Evolutionary conservation across 495 filamentous ascomycete genomes (phyloP).

Genomic region (Pyronema domesticum): DNA sequence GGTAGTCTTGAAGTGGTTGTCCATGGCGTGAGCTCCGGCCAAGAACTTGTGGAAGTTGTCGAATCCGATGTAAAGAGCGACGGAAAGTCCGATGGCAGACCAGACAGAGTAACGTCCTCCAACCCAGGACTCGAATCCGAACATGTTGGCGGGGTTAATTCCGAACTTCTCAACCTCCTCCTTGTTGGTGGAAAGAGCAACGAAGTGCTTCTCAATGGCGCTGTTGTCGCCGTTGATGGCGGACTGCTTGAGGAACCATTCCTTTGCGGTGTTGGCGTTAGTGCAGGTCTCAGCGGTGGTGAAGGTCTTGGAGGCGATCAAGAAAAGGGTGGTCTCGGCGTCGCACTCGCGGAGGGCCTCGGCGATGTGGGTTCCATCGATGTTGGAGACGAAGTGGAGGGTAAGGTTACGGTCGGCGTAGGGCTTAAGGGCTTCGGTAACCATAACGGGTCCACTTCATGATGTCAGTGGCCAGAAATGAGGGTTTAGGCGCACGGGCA

Average conservation of each 20-base stretch:
- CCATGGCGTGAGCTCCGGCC: slow-evolving; percentile 89
- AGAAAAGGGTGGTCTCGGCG: slow-evolving; percentile 92
- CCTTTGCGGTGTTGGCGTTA: slow-evolving; percentile 91
- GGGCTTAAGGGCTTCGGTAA: slow-evolving; percentile 86
- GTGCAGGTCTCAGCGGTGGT: slow-evolving; percentile 94
- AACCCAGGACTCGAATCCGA: slow-evolving; percentile 95
- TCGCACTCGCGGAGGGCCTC: slow-evolving; percentile 78
- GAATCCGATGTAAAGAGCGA: slow-evolving; percentile 83
- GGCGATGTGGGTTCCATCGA: slow-evolving; percentile 93
- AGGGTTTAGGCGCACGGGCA: slow-evolving; percentile 8
- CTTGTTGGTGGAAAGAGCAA: slow-evolving; percentile 93
- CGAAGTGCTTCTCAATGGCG: slow-evolving; percentile 92
- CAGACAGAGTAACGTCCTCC: slow-evolving; percentile 96
- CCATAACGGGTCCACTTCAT: slow-evolving; percentile 85
- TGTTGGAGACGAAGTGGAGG: slow-evolving; percentile 97
- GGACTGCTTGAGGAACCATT: slow-evolving; percentile 76
- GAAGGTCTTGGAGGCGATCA: slow-evolving; percentile 97
- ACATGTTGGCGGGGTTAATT: slow-evolving; percentile 97
- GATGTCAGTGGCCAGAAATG: slow-evolving; percentile 24
- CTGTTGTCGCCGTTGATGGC: slow-evolving; percentile 49
- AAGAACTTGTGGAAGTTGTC: slow-evolving; percentile 97
- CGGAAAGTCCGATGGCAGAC: slow-evolving; percentile 93
- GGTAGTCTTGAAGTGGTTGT: slow-evolving; percentile 86
- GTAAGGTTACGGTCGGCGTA: slow-evolving; percentile 72
- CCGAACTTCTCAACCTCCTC: slow-evolving; percentile 92